Percentiles rank a stretch among this genome's conserved stretches.
These are phyloP conservation scores for Agaricales sp. DNA, from an alignment of 1,284 basidiomycete genomes.

Conservation along the genomic window DNA sequence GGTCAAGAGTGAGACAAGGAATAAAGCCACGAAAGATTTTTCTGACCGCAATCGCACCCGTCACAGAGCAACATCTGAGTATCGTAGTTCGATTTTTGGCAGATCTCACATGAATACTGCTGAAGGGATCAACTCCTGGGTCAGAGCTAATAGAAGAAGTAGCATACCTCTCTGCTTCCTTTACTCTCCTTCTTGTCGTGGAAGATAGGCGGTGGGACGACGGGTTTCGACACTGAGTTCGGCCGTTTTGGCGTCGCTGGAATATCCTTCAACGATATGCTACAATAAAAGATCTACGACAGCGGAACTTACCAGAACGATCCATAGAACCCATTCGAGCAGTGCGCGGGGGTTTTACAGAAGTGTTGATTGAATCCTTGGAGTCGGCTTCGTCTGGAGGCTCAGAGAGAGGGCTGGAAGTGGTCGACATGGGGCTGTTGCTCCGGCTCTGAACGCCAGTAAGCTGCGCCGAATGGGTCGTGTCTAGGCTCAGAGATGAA, in stretches of 20 bases:
- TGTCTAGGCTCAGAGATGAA: constrained; percentile 21
- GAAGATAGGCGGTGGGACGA: constrained; percentile 23
- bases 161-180: constrained; percentile 20
- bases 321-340: constrained; percentile 26
- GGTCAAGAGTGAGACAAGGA: constrained; percentile 1
- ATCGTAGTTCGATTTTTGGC: constrained; percentile 78
- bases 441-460: constrained; percentile 40
- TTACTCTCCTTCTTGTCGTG: constrained; percentile 23
- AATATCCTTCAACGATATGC: neutral
- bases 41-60: constrained; percentile 88
- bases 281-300: neutral
- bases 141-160: neutral
- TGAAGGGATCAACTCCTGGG: constrained; percentile 18
- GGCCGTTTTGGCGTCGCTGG: constrained; percentile 26
- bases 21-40: constrained; percentile 8
- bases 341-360: constrained; percentile 18
- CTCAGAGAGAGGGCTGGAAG: constrained; percentile 71
- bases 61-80: constrained; percentile 94
- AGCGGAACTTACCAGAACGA: neutral
- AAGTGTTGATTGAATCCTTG: constrained; percentile 26
- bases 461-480: neutral
- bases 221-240: constrained; percentile 14
- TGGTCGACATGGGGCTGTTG: constrained; percentile 59
- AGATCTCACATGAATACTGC: constrained; percentile 80
- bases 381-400: constrained; percentile 63